Conservation (phyloP, 192 early-diverging fungal species). For the Ambispora gerdemannii region DNA sequence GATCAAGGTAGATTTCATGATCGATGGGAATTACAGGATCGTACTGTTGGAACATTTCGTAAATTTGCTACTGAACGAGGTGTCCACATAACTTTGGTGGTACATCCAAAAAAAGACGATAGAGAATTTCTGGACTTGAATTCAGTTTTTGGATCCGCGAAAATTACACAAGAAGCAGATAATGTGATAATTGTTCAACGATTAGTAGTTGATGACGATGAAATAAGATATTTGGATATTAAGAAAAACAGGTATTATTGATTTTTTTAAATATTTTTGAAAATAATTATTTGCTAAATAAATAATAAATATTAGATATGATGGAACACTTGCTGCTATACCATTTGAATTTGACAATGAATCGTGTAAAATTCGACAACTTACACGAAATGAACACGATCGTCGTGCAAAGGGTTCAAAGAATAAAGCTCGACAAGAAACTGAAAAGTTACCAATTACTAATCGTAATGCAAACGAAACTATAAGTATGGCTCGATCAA, state of each 20-base stretch:
- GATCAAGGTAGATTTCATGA: conserved; percentile 58
- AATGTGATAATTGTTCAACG: conserved; percentile 69
- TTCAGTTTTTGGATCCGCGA: conserved; percentile 69
- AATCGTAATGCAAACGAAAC: neutral
- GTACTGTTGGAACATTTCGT: conserved; percentile 58
- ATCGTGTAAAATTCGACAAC: conserved; percentile 1
- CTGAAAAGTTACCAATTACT: neutral
- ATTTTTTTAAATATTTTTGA: neutral
- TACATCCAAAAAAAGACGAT: conserved; percentile 66
- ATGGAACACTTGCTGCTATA: conserved; percentile 62
- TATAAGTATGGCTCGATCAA: too few relatives aligned
- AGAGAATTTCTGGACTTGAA: conserved; percentile 59
- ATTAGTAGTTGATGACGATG: conserved; percentile 31
- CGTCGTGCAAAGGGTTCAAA: neutral
- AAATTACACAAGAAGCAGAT: conserved; percentile 75
- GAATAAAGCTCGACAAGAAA: neutral
- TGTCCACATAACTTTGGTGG: conserved; percentile 70
- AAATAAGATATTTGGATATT: conserved; percentile 54
- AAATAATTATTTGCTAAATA: neutral
- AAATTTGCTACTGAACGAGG: conserved; percentile 64
- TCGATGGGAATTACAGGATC: conserved; percentile 69
- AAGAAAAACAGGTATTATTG: conserved; percentile 56
- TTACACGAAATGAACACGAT: neutral
- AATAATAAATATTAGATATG: conserved; percentile 43
- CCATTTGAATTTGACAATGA: conserved; percentile 38